phyloP scores from a whole-genome alignment of 2,329 filamentous ascomycete species.

The Boeremia exigua region DNA sequence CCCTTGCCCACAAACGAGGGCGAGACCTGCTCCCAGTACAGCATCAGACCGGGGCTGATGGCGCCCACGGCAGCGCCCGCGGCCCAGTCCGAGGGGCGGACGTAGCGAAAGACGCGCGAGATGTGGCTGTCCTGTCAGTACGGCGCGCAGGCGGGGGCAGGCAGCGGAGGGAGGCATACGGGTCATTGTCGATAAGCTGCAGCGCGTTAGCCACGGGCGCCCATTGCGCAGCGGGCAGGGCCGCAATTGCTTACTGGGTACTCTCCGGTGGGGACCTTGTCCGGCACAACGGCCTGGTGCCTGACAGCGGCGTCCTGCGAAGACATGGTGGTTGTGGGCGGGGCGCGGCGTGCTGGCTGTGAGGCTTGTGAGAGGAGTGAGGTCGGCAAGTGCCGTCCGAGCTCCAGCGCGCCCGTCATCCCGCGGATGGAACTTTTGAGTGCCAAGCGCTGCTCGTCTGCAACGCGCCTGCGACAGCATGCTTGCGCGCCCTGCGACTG shows the following conservation, averaged over 20 bases:
- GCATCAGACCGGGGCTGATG: slow-evolving; percentile 75
- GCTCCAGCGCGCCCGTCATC: neutral
- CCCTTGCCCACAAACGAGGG: slow-evolving; percentile 85
- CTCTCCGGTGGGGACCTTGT: slow-evolving; percentile 80
- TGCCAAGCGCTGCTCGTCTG: slow-evolving; percentile 12
- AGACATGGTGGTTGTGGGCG: slow-evolving; percentile 39
- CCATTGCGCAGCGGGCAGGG: slow-evolving; percentile 31
- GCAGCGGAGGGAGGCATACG: slow-evolving; percentile 65
- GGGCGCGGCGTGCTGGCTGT: slow-evolving; percentile 6
- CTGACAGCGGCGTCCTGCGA: slow-evolving; percentile 34
- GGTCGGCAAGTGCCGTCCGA: slow-evolving; percentile 16
- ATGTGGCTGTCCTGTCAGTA: slow-evolving; percentile 71
- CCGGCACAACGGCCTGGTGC: slow-evolving; percentile 64
- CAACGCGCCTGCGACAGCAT: slow-evolving; percentile 23
- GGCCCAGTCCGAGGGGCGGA: slow-evolving; percentile 81
- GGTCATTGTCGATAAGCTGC: slow-evolving; percentile 98
- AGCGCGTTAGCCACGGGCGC: slow-evolving; percentile 30
- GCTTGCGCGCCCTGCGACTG: slow-evolving; percentile 11
- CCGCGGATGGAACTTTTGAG: slow-evolving; percentile 1
- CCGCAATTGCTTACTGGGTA: slow-evolving; percentile 74
- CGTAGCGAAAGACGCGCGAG: slow-evolving; percentile 86
- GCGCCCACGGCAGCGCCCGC: slow-evolving; percentile 71
- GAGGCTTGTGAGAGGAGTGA: slow-evolving; percentile 16
- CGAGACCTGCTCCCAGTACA: slow-evolving; percentile 80
- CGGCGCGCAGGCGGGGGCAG: slow-evolving; percentile 12